Evolutionary conservation across 352 stramenopile species (phyloP), one percentile per base, ranked within the genome.

Genomic region (Globisporangium barbulae): DNA sequence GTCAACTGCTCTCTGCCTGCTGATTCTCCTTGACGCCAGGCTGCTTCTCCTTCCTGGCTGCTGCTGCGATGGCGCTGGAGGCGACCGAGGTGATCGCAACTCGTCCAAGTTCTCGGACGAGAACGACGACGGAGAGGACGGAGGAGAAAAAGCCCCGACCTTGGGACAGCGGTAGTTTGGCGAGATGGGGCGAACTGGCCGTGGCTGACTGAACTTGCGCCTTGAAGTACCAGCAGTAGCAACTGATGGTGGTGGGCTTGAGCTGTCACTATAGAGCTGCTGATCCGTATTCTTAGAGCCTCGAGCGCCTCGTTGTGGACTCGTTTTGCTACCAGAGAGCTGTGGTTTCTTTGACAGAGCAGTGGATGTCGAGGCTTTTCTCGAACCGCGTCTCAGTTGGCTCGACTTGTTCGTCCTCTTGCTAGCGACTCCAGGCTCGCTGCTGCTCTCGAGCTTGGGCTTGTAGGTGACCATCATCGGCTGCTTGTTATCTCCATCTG

Each of bases 101-200:
- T 47, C 41, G 7, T 47, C 41, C 41, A 47, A 21, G 17, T 64
- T 52, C 1, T 48, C 37, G 12, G 80, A 90, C 3, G 74, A 72
- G 25, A 73, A 68, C 31, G 81, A 90, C 19, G 76, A 80, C 9
- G 78, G 78, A 6, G 81, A 88, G 0, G 81, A 77, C 9, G 78
- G 81, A 8, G 81, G 78, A 10, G 77, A 87, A 0, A 87, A 69
- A 10, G 61, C 81, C 67, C 87, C 76, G 4, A 74, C 73, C 13
- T n/a, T 44, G 28, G 42, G 15, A 17, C 10, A 25, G 2, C 28
- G 39, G 25, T 41, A 22, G n/a, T 9, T 9, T 22, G 41, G 41
- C 15, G 41, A 47, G 41, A 47, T 21, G 41, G 41, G 41, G 5
- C 17, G 41, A 47, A 47, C 17, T 21, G 41, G 41, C 13, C 17